A percentile compares a stretch with the other conserved stretches of the same genome.
These are phyloP conservation scores for Tylopilus felleus DNA, from an alignment of 768 basidiomycete genomes.

Conservation along the genomic window DNA sequence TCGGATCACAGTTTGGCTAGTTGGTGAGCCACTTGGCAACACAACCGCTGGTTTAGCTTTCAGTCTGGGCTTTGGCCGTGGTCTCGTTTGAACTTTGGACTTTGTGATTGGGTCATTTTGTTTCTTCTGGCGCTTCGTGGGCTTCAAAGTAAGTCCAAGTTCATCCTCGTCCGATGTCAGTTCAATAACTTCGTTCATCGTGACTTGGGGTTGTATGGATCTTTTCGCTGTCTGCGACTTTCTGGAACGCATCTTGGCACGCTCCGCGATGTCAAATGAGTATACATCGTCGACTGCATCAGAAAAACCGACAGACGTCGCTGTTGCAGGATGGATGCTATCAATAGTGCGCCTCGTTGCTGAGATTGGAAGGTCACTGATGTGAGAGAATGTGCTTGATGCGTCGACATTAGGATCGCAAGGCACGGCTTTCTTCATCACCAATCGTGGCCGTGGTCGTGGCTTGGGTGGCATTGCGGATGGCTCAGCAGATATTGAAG, in stretches of 20 bases:
- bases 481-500: slow-evolving; percentile 3
- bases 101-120: slow-evolving; percentile 29
- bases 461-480: slow-evolving; percentile 5
- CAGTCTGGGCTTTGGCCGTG: slow-evolving; percentile 25
- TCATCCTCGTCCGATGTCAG: slow-evolving; percentile 44
- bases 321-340: slow-evolving; percentile 18
- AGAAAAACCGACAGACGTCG: slow-evolving; percentile 8
- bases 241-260: slow-evolving; percentile 54
- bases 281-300: slow-evolving; percentile 16
- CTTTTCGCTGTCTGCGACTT: slow-evolving; percentile 23
- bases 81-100: slow-evolving; percentile 24
- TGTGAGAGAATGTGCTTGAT: not conserved
- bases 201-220: not conserved
- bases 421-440: slow-evolving; percentile 17
- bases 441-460: slow-evolving; percentile 34
- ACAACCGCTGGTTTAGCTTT: slow-evolving; percentile 15
- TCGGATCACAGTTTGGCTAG: slow-evolving; percentile 4
- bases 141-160: slow-evolving; percentile 34
- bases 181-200: slow-evolving; percentile 41
- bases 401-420: not conserved
- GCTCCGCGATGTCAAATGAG: slow-evolving; percentile 48
- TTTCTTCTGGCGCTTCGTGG: slow-evolving; percentile 30
- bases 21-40: slow-evolving; percentile 19
- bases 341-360: slow-evolving; percentile 15
- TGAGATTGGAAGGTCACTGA: slow-evolving; percentile 1